phyloP scores from a whole-genome alignment of 2,329 filamentous ascomycete species.

The Penicillium sp. region DNA sequence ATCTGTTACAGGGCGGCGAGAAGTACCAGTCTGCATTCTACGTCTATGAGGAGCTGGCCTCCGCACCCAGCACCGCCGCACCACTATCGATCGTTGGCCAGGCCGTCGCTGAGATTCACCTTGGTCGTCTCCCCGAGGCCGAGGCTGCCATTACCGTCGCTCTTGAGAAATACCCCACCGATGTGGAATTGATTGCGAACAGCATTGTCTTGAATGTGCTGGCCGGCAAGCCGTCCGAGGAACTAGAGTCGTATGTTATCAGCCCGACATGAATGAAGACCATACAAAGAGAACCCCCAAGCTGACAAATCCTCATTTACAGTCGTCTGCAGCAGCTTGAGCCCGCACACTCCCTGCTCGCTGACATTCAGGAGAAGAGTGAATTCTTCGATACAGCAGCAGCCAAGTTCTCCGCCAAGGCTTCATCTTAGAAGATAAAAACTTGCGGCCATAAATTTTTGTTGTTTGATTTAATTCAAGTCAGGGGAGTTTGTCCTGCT shows the following conservation, averaged over 20 bases:
- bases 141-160: conserved; percentile 84
- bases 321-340: conserved; percentile 54
- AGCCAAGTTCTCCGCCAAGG: conserved; percentile 83
- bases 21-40: conserved; percentile 97
- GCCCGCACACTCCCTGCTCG: conserved; percentile 69
- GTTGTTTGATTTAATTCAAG: conserved; percentile 23
- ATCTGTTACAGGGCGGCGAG: conserved; percentile 71
- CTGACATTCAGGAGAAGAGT: conserved; percentile 81
- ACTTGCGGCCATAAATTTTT: conserved; percentile 16
- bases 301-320: conserved; percentile 20
- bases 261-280: no score
- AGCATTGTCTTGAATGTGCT: conserved; percentile 76
- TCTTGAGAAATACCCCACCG: conserved; percentile 69
- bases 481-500: conserved; percentile 19
- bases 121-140: conserved; percentile 85
- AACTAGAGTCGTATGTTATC: conserved; percentile 62
- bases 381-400: conserved; percentile 84
- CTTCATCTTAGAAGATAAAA: conserved; percentile 41
- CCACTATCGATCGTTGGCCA: conserved; percentile 78
- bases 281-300: background rate
- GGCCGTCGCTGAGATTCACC: conserved; percentile 86
- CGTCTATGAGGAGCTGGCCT: conserved; percentile 94
- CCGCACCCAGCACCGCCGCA: conserved; percentile 78
- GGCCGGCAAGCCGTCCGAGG: conserved; percentile 68
- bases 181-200: conserved; percentile 79